Base-by-base conservation (phyloP, 2,329 filamentous ascomycete genomes). In the Karstenula rhodostoma region DNA sequence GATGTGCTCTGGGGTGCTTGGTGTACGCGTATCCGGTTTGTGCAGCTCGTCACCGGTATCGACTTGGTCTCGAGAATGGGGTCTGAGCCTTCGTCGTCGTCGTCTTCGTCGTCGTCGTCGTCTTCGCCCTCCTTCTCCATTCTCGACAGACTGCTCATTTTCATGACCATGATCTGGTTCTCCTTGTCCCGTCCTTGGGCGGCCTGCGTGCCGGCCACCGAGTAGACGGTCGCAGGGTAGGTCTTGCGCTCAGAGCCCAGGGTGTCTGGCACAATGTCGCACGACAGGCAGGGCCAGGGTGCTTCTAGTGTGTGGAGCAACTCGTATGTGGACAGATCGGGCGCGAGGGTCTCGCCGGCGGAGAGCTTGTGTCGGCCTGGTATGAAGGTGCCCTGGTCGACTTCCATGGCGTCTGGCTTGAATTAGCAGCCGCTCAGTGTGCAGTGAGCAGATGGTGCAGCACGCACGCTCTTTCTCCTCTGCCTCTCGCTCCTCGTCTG, bases 181-280 rank as follows among this genome's bases (percentile, higher is more conserved):
- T 99, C 95, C 77, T 89, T 90, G 52, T 90, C 85, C 67, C 89
- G 86, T 51, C 84, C 83, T 60, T 81, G 83, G 70, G 94, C 94
- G 42, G 95, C 95, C 82, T 99, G 95, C 13, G 95, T 99, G 61
- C 95, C 95, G 19, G 93, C 90, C 33, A 98, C 94, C 12, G 94
- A 90, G 81, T 98, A 99, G 81, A 97, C 90, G 60, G 94, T 97
- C 53, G 93, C 93, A 27, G 95, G 95, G 79, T 96, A 99, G n/a
- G 90, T 89, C 78, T 90, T 96, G 74, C 95, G 90, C 78, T 93
- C 89, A 75, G 97, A 90, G 67, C 95, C 95, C 19, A 99, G 86
- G 55, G 85, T 84, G 80, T 99, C 95, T 70, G 86, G 89, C 64
- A 99, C 80, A 61, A 99, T 90, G 77, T 98, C 95, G 79, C 97